Evolutionary conservation across 2,329 filamentous ascomycete species (phyloP).

Genomic region (Verticillium dahliae): DNA sequence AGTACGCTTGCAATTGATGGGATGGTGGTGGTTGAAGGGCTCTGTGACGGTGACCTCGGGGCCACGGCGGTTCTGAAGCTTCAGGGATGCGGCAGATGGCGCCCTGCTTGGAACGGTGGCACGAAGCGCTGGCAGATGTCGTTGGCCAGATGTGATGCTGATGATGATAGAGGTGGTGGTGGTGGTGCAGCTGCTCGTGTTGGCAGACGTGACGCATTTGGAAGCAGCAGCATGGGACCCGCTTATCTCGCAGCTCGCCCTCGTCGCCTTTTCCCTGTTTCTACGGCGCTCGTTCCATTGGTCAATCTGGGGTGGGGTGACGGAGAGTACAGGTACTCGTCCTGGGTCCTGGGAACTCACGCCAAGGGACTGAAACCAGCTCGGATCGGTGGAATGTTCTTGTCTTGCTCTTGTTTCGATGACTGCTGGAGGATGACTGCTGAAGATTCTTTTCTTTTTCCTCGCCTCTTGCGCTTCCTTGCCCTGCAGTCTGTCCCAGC

Average conservation of each 20-base stretch:
- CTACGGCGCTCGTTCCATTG: neutral
- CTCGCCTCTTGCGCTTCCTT: too few relatives aligned
- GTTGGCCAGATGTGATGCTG: neutral
- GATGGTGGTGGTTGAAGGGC: neutral
- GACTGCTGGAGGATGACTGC: neutral
- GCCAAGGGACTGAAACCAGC: neutral
- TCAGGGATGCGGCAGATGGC: too few relatives aligned
- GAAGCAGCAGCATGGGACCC: too few relatives aligned
- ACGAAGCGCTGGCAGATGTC: neutral
- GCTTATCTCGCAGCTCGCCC: too few relatives aligned
- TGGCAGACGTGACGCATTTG: too few relatives aligned
- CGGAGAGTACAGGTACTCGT: too few relatives aligned
- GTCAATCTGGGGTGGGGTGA: neutral
- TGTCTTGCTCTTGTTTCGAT: neutral
- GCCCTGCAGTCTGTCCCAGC: too few relatives aligned
- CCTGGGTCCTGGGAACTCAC: too few relatives aligned
- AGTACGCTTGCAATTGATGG: neutral
- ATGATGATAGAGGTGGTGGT: neutral
- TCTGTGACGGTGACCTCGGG: too few relatives aligned
- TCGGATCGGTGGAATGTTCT: neutral
- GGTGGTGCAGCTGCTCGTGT: too few relatives aligned
- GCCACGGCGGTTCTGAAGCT: neutral
- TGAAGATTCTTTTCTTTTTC: neutral
- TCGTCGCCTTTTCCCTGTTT: too few relatives aligned
- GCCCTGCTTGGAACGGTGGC: neutral